Evolutionary conservation across 805 yeast species (phyloP).

Genomic region (Ogataea kodamae): DNA sequence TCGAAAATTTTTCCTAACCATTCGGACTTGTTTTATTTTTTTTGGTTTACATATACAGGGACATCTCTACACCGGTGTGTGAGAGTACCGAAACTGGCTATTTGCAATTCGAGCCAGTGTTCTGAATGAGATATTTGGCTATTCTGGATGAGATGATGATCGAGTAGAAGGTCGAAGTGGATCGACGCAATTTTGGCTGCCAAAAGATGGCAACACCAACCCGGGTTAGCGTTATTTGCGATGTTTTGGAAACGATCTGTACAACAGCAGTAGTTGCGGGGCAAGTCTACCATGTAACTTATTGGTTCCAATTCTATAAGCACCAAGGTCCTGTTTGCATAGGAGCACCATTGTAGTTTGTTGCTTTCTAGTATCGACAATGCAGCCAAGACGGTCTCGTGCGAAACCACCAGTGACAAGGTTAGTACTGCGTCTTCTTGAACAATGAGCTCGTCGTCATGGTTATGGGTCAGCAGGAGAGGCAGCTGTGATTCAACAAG

Average conservation of each 20-base stretch:
- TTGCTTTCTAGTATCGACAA: slow-evolving; percentile 13
- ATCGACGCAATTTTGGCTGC: slow-evolving; percentile 1
- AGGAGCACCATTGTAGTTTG: slow-evolving; percentile 7
- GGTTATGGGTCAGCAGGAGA: slow-evolving; percentile 5
- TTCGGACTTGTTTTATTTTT: too few relatives aligned
- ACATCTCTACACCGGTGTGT: slow-evolving; percentile 11
- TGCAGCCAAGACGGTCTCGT: slow-evolving; percentile 8
- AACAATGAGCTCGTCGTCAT: slow-evolving; percentile 7
- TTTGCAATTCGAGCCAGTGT: slow-evolving; percentile 4
- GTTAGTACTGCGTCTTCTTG: slow-evolving; percentile 18
- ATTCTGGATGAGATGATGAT: slow-evolving; percentile 2
- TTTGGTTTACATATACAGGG: too few relatives aligned
- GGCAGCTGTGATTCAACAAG: slow-evolving; percentile 12
- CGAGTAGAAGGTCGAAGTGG: slow-evolving; percentile 1
- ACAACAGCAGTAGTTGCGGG: slow-evolving; percentile 16
- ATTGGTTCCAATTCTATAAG: slow-evolving; percentile 1
- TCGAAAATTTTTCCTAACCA: slow-evolving; percentile 7
- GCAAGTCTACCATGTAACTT: slow-evolving; percentile 10
- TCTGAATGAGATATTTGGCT: not conserved
- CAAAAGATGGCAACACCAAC: slow-evolving; percentile 8
- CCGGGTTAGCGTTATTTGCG: not conserved
- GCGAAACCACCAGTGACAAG: slow-evolving; percentile 11
- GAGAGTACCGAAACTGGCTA: not conserved
- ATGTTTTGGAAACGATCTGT: slow-evolving; percentile 3
- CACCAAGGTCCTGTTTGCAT: slow-evolving; percentile 2